Evolutionary conservation across 176 grass and related monocot species (phyloP), one percentile per base, ranked within the genome.

Genomic region (Secale cereale): DNA sequence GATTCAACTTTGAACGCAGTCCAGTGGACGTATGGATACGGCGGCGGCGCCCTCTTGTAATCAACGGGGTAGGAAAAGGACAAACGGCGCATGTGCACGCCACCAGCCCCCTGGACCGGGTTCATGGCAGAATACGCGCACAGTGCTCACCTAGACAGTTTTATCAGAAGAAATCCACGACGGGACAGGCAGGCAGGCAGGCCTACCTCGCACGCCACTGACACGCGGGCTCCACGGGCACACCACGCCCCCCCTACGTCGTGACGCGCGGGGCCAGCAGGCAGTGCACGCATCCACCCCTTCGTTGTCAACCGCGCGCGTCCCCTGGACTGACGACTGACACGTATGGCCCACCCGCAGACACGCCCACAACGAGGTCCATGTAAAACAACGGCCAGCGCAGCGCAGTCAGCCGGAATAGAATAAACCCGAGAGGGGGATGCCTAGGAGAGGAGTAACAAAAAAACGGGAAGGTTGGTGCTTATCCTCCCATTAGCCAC

Each of bases 121-220:
- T 73, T 73, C 13, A 45, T 5, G 66, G 33, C 8, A n/a, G 16
- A 17, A 6, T 37, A 8, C 66, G n/a, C 66, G 36, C 40, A 52
- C 48, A 52, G 19, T 52, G 43, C 70, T 67, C 86, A 82, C 86
- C 79, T 82, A 22, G 79, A 59, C 71, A 8, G 62, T 8, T 82
- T 64, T 20, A 29, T 52, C 13, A 61, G 70, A 48, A 22, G 14
- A 69, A 69, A 40, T 69, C 64, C 79, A 33, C 7, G 23, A 54
- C 5, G 35, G 59, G 59, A 48, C 5, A 12, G 4, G 0, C 41
- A 41, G 4, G 0, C 41, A 41, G 10, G 10, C 5, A 23, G 59
- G 59, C 70, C 73, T 50, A 29, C 82, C 16, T 25, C 5, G 71
- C 88, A 70, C 78, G 88, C 15, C 88, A 86, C 20, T 82, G 83